Conservation (phyloP, 441 rosid species). For the Rhodomyrtus psidioides region DNA sequence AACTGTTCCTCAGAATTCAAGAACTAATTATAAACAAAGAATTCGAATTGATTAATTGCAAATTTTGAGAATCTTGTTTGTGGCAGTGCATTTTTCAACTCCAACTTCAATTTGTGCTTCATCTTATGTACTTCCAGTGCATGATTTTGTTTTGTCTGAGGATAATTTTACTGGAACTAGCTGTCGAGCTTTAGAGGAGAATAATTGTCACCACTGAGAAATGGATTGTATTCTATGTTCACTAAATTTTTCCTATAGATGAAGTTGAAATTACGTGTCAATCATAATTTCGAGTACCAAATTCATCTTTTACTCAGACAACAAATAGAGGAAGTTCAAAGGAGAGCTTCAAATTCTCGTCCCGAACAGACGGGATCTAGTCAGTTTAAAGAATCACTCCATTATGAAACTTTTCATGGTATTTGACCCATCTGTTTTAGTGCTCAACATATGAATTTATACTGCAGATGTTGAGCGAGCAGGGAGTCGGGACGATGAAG, state of each 20-base stretch:
- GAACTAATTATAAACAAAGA: background rate
- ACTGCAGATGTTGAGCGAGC: too few species aligned
- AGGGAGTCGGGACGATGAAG: too few species aligned
- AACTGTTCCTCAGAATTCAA: background rate
- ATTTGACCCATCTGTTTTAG: too few species aligned
- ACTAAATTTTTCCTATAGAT: background rate
- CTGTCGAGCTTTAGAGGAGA: background rate
- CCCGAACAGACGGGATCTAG: too few species aligned
- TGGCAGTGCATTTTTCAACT: background rate
- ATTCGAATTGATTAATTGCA: background rate
- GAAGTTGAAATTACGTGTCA: background rate
- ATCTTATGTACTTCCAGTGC: too few species aligned
- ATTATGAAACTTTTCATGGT: too few species aligned
- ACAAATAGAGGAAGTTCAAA: too few species aligned
- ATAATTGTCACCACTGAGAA: background rate
- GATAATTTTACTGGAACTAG: background rate
- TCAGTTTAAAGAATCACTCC: too few species aligned
- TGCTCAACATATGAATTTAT: too few species aligned
- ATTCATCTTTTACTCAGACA: too few species aligned
- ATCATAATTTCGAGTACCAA: background rate
- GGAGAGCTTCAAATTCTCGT: too few species aligned
- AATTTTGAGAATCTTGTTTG: background rate
- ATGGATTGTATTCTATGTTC: background rate
- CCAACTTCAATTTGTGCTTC: background rate
- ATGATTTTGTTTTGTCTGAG: too few species aligned